Evolutionary conservation across 345 rosid genomes (phyloP).

Genomic region (Melastoma malabathricum): DNA sequence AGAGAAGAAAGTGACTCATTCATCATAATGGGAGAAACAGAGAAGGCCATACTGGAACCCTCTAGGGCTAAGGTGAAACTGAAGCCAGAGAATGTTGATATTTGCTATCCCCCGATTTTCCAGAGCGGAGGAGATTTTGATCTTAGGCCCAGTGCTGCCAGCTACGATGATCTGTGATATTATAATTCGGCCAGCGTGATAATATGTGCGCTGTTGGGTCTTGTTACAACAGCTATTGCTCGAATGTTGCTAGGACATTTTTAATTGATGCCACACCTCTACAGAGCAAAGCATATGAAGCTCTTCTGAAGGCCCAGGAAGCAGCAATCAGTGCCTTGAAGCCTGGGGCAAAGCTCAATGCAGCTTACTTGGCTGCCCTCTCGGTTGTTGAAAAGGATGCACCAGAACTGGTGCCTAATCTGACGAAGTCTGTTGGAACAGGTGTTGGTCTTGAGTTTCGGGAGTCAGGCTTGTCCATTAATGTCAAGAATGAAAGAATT

Average conservation of each 20-base stretch:
- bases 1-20: constrained; percentile 75
- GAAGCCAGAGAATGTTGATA: constrained; percentile 82
- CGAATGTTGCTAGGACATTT: constrained; percentile 71
- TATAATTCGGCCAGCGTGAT: constrained; percentile 83
- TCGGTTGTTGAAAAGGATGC: constrained; percentile 72
- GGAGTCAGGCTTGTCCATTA: constrained; percentile 71
- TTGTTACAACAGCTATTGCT: constrained; percentile 81
- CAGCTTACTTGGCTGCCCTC: constrained; percentile 67
- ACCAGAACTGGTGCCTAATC: constrained; percentile 53
- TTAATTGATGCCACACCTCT: constrained; percentile 70
- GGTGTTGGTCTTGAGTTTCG: constrained; percentile 96
- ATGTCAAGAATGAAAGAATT: constrained; percentile 59
- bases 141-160: constrained; percentile 86
- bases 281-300: constrained; percentile 83
- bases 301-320: constrained; percentile 82
- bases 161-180: constrained; percentile 63
- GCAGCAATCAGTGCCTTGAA: constrained; percentile 63
- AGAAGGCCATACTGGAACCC: constrained; percentile 82
- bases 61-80: constrained; percentile 69
- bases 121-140: constrained; percentile 93
- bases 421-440: constrained; percentile 92
- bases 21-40: constrained; percentile 73
- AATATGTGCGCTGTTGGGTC: constrained; percentile 79
- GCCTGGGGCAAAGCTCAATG: constrained; percentile 55
- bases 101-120: constrained; percentile 91